Percentiles rank a stretch among this genome's conserved stretches.
Conservation (phyloP, 768 basidiomycete species). For the Phallus indusiatus region DNA sequence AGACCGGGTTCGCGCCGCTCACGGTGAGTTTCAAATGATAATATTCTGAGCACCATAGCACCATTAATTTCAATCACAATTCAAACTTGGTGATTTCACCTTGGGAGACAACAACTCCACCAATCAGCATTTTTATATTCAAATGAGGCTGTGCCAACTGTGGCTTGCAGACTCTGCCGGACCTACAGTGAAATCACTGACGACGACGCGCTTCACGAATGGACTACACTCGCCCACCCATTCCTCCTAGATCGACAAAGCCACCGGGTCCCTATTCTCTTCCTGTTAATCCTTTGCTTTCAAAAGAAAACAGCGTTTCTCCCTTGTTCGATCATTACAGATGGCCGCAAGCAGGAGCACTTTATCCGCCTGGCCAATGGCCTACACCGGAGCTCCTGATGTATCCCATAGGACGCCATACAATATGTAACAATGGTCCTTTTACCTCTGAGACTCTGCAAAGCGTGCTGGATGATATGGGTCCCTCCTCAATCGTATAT, state of each 20-base stretch:
- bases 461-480: constrained; percentile 14
- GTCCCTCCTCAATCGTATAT: constrained; percentile 15
- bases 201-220: not conserved
- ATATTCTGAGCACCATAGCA: too few species aligned
- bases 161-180: too few species aligned
- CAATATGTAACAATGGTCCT: not conserved
- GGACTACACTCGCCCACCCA: not conserved
- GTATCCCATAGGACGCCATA: constrained; percentile 2
- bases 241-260: not conserved
- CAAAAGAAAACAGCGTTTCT: not conserved
- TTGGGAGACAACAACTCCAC: too few species aligned
- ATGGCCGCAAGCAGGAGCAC: constrained; percentile 3
- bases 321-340: not conserved
- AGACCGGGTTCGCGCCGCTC: too few species aligned
- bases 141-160: too few species aligned
- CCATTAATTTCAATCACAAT: too few species aligned
- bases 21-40: too few species aligned
- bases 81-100: too few species aligned
- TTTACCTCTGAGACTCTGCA: constrained; percentile 14
- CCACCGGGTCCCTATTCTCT: not conserved
- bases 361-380: constrained; percentile 10
- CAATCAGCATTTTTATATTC: too few species aligned
- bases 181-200: too few species aligned
- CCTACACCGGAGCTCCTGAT: constrained; percentile 12
- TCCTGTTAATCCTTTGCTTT: not conserved